Base-by-base conservation (phyloP, 2,329 filamentous ascomycete species). In the Microsporum audouinii region DNA sequence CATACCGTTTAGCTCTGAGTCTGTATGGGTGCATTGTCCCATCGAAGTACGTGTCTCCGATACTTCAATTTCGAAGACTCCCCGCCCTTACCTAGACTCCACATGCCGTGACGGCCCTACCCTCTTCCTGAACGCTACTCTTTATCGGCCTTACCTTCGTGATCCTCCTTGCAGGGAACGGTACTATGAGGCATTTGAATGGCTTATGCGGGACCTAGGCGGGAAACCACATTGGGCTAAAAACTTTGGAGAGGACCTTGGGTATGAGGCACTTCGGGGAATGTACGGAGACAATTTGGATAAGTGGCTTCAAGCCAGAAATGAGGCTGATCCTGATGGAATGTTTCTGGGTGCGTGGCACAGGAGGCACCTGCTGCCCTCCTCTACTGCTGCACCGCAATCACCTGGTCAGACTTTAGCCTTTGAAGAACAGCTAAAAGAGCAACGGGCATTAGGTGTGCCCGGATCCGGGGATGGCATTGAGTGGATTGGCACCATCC, bases 331-430 rank as follows among this genome's bases (percentile, higher is more conserved):
- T 69, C 87, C 88, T 0, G 84, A 91, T 63, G 90, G 90, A 61
- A 87, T 95, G 82, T 96, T 96, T 74, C 80, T 92, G 12, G 92
- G 92, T 1, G 86, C 91, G 57, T 99, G 92, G 92, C 90, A 96
- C 73, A 80, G 88, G 33, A 81, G 87, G 58, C 83, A 84, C 67
- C 77, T 96, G 8, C 72, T 83, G 29, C 41, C 63, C 34, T n/a
- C 62, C 58, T 43, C 27, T 14, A 58, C 49, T 7, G n/a, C 49
- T 41, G 39, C 23, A 12, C 45, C 61, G 3, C 17, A 55, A 45
- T 33, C 33, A 45, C 59, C 49, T 31, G 36, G 36, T 12, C 41
- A 51, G 29, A 27, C 39, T 59, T 59, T 49, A 23, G 63, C 61
- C 3, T 71, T 77, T 23, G 71, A 76, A 61, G 79, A 81, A 68